Conservation (phyloP, 345 rosid species). For the Moricandia arvensis region DNA sequence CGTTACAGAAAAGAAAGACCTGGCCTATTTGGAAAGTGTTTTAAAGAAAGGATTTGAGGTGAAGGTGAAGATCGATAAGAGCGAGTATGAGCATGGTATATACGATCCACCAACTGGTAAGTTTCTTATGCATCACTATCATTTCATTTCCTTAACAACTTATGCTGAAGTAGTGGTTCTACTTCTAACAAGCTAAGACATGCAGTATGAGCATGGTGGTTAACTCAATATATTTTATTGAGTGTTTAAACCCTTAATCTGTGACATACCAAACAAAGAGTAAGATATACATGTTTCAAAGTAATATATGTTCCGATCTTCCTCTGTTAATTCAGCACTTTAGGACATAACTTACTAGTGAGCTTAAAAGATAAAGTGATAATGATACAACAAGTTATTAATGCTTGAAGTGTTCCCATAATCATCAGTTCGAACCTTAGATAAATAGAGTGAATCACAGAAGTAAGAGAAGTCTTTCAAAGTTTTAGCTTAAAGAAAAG, state of each 20-base stretch:
- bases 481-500: neutral
- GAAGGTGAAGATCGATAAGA: conserved; percentile 15
- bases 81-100: neutral
- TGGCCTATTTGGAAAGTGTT: neutral
- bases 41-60: conserved; percentile 35
- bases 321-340: neutral
- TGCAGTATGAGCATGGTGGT: too few relatives aligned
- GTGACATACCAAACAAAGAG: too few relatives aligned
- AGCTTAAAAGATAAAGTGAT: too few relatives aligned
- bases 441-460: neutral
- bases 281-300: too few relatives aligned
- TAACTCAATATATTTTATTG: neutral
- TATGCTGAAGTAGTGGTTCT: neutral
- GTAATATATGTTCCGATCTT: too few relatives aligned
- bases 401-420: neutral
- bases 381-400: too few relatives aligned
- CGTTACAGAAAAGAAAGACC: accelerated
- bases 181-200: neutral
- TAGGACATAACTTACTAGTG: neutral
- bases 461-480: neutral
- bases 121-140: conserved; percentile 5
- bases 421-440: neutral
- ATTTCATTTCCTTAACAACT: neutral
- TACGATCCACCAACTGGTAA: conserved; percentile 10
- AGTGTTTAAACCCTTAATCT: neutral